Percentiles rank a stretch among this genome's conserved stretches.
Conservation (phyloP, 228 moss, liverwort and hornwort species). For the Sphagnum magellanicum region DNA sequence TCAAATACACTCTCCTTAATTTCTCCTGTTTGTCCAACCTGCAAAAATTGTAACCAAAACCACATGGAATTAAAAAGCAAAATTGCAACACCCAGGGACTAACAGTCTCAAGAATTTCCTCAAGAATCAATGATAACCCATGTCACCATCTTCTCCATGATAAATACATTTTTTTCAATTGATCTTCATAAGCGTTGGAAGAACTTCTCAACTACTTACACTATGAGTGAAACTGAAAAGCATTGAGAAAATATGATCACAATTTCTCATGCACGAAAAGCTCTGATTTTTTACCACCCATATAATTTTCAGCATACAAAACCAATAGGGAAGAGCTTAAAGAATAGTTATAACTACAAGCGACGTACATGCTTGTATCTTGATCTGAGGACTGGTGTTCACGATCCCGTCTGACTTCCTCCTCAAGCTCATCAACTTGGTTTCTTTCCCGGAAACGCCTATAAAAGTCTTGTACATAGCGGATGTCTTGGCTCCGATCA, state of each 20-base stretch:
- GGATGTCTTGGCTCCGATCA: slow-evolving; percentile 76
- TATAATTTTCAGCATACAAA: neutral
- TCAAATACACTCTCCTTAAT: slow-evolving; percentile 72
- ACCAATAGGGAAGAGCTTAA: neutral
- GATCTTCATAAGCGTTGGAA: too few relatives aligned
- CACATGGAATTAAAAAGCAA: too few relatives aligned
- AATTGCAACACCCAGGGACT: too few relatives aligned
- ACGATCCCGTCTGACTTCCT: slow-evolving; percentile 32
- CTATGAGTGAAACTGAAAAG: too few relatives aligned
- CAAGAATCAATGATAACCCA: too few relatives aligned
- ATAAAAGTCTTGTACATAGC: slow-evolving; percentile 66
- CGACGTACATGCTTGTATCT: slow-evolving; percentile 66
- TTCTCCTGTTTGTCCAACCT: slow-evolving; percentile 63
- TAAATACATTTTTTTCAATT: too few relatives aligned
- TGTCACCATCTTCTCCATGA: too few relatives aligned
- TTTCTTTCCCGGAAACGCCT: slow-evolving; percentile 37
- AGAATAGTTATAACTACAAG: neutral
- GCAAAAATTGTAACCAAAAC: slow-evolving; percentile 5
- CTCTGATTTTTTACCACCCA: too few relatives aligned
- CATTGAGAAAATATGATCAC: too few relatives aligned
- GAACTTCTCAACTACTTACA: too few relatives aligned
- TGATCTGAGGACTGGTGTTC: slow-evolving; percentile 36
- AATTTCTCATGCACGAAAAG: too few relatives aligned
- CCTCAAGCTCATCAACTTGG: slow-evolving; percentile 70
- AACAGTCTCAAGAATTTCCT: too few relatives aligned